These are phyloP conservation scores for Candida namnaoensis DNA, from an alignment of 805 yeast species.

Conservation along the genomic window DNA sequence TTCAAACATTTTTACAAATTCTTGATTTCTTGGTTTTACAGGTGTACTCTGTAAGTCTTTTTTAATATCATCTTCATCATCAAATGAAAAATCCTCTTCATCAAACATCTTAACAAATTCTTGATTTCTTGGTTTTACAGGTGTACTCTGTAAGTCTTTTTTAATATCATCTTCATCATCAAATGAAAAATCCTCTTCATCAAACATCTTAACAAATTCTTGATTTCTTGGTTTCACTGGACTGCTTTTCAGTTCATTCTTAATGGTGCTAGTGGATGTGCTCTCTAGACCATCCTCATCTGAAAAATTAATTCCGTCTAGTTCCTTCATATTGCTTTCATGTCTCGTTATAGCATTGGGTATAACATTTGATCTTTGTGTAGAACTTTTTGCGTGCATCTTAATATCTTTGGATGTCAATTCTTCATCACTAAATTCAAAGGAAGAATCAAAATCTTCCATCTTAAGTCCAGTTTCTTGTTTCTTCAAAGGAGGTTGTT, in stretches of 20 bases:
- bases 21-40: not conserved
- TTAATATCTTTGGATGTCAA: too few relatives aligned
- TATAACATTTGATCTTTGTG: too few relatives aligned
- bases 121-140: not conserved
- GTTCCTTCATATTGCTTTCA: too few relatives aligned
- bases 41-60: not conserved
- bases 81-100: not conserved
- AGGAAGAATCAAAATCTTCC: slow-evolving; percentile 10
- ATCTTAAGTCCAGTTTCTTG: slow-evolving; percentile 1
- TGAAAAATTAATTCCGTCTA: too few relatives aligned
- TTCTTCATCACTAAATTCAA: slow-evolving; percentile 5
- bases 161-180: not conserved
- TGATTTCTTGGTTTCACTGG: slow-evolving; percentile 1
- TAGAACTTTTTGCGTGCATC: too few relatives aligned
- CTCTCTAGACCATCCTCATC: too few relatives aligned
- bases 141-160: not conserved
- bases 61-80: not conserved
- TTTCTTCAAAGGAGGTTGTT: not conserved
- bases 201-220: not conserved
- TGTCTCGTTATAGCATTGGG: too few relatives aligned
- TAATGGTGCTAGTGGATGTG: too few relatives aligned
- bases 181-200: not conserved
- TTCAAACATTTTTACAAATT: not conserved
- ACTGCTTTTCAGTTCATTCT: too few relatives aligned
- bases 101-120: not conserved